phyloP scores from a whole-genome alignment of 129 eudicot species.

The Chrysanthemum lavandulifolium region DNA sequence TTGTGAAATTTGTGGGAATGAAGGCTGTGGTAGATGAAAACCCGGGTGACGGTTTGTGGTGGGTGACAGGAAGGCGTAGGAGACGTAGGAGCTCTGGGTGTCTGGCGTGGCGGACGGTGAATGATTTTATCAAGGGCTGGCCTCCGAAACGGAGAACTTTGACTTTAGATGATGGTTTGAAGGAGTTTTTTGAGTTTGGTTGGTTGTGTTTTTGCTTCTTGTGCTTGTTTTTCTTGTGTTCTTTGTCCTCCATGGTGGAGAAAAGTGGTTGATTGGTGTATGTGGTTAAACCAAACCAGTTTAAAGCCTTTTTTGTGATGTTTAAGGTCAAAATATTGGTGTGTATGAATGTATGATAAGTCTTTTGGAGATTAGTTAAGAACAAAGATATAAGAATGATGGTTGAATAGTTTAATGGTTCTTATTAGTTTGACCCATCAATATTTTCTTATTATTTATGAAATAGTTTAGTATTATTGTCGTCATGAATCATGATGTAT shows the following conservation, averaged over 20 bases:
- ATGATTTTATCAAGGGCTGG: slow-evolving; percentile 83
- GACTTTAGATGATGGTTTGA: slow-evolving; percentile 75
- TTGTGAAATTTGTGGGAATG: slow-evolving; percentile 92
- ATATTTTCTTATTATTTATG: too few species aligned
- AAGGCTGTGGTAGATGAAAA: slow-evolving; percentile 74
- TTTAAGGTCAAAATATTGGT: too few species aligned
- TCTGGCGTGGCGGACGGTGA: slow-evolving; percentile 88
- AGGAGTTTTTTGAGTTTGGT: slow-evolving; percentile 67
- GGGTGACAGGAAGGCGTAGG: slow-evolving; percentile 39
- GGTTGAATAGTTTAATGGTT: too few species aligned
- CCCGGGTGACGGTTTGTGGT: slow-evolving; percentile 24
- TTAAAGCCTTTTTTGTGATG: too few species aligned
- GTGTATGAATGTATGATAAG: too few species aligned
- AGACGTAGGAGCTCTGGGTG: slow-evolving; percentile 75
- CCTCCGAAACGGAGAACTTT: slow-evolving; percentile 95
- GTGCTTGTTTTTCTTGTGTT: slow-evolving; percentile 41
- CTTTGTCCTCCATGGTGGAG: slow-evolving; percentile 9
- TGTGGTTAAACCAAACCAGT: too few species aligned
- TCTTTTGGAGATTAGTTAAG: too few species aligned
- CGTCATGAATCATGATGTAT: too few species aligned
- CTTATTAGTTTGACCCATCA: too few species aligned
- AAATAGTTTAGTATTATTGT: too few species aligned
- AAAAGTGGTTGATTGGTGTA: too few species aligned
- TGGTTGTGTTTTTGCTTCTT: slow-evolving; percentile 78
- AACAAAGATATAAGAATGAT: too few species aligned